A percentile compares a stretch with the other conserved stretches of the same genome.
These are phyloP conservation scores for Aspergillus homomorphus DNA, from an alignment of 495 filamentous ascomycete species.

Conservation along the genomic window DNA sequence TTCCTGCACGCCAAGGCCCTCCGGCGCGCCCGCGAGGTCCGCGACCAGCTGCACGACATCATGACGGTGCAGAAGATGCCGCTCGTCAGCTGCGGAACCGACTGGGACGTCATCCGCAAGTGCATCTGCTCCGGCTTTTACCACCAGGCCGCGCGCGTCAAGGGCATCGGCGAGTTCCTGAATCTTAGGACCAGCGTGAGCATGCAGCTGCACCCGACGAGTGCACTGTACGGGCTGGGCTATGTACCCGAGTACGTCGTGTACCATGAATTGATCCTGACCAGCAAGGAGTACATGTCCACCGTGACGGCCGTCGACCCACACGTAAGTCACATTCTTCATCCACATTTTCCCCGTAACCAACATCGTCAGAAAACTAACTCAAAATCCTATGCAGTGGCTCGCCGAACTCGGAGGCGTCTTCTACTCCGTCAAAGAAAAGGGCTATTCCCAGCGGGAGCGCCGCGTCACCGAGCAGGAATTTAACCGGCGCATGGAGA, in stretches of 20 bases:
- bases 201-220: conserved; percentile 91
- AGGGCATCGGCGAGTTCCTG: conserved; percentile 95
- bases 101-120: conserved; percentile 93
- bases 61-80: conserved; percentile 92
- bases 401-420: conserved; percentile 97
- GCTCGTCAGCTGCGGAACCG: conserved; percentile 84
- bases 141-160: conserved; percentile 95
- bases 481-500: conserved; percentile 93
- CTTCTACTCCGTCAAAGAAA: conserved; percentile 97
- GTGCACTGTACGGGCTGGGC: conserved; percentile 85
- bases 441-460: conserved; percentile 88
- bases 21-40: conserved; percentile 85
- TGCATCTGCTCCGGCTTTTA: conserved; percentile 98
- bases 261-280: conserved; percentile 97
- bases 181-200: conserved; percentile 93
- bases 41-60: conserved; percentile 89
- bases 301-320: conserved; percentile 96
- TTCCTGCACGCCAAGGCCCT: conserved; percentile 93
- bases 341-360: conserved; percentile 1
- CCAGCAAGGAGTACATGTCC: conserved; percentile 97
- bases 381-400: conserved; percentile 52
- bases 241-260: conserved; percentile 96
- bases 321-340: conserved; percentile 49
- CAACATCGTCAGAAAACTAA: conserved; percentile 10
- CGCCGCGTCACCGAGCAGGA: conserved; percentile 89